A percentile compares a stretch with the other conserved stretches of the same genome.
These are phyloP conservation scores for Fusarium incarnatum DNA, from an alignment of 2,329 filamentous ascomycete species.

Conservation along the genomic window DNA sequence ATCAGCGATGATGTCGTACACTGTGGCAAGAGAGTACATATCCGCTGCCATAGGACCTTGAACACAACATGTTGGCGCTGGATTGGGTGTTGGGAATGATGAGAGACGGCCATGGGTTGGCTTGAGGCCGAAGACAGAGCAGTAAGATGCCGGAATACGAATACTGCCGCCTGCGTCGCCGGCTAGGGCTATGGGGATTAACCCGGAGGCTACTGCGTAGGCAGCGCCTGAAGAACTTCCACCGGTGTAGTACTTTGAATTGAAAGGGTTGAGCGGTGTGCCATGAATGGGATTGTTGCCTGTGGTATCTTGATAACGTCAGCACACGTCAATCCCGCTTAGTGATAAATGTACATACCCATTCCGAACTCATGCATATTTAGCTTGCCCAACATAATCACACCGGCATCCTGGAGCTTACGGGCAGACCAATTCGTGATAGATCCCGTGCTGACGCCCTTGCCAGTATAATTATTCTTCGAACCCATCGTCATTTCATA, in stretches of 20 bases:
- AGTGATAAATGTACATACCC: slow-evolving; percentile 55
- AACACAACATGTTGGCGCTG: slow-evolving; percentile 72
- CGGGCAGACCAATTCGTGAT: slow-evolving; percentile 76
- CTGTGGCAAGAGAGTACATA: slow-evolving; percentile 72
- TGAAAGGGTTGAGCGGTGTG: slow-evolving; percentile 82
- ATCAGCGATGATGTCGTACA: slow-evolving; percentile 72
- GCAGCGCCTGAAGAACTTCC: slow-evolving; percentile 80
- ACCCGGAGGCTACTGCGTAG: slow-evolving; percentile 75
- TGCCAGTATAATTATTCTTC: slow-evolving; percentile 67
- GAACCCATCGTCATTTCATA: slow-evolving; percentile 76
- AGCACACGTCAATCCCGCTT: slow-evolving; percentile 4
- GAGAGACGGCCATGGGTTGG: slow-evolving; percentile 76
- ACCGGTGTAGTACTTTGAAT: slow-evolving; percentile 77
- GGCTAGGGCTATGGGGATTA: slow-evolving; percentile 78
- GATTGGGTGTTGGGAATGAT: slow-evolving; percentile 66
- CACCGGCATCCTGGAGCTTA: slow-evolving; percentile 76
- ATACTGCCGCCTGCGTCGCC: slow-evolving; percentile 80
- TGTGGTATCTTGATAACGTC: slow-evolving; percentile 67
- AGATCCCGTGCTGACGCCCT: slow-evolving; percentile 51
- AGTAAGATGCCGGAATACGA: slow-evolving; percentile 77
- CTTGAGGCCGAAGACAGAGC: slow-evolving; percentile 80
- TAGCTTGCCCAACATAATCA: slow-evolving; percentile 76
- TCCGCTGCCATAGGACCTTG: slow-evolving; percentile 75
- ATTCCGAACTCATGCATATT: slow-evolving; percentile 84
- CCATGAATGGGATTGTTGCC: slow-evolving; percentile 79